Conservation (phyloP, 495 filamentous ascomycete species). For the Aspergillus bridgeri region DNA sequence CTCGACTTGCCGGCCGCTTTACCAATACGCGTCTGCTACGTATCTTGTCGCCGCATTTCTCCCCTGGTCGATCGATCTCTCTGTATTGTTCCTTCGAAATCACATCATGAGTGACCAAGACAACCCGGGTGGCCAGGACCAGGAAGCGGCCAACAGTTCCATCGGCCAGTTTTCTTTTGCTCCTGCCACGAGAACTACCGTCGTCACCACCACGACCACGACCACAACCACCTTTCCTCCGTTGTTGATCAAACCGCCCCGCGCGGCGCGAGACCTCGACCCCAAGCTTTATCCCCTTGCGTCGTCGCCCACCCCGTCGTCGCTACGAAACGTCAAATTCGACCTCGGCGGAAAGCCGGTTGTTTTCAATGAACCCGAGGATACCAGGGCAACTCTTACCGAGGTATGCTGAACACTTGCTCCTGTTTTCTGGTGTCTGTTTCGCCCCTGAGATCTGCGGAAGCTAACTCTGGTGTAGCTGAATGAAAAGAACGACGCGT, state of each 20-base stretch:
- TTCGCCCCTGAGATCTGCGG: not conserved
- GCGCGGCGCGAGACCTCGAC: constrained; percentile 71
- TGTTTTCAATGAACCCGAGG: constrained; percentile 64
- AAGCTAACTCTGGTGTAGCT: constrained; percentile 30
- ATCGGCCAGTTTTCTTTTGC: constrained; percentile 68
- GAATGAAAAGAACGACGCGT: constrained; percentile 45
- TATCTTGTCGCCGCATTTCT: constrained; percentile 6
- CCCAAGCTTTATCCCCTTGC: constrained; percentile 89
- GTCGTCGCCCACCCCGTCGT: constrained; percentile 69
- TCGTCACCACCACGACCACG: constrained; percentile 91
- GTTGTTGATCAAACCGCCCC: constrained; percentile 70
- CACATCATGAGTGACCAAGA: constrained; percentile 35
- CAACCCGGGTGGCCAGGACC: constrained; percentile 14
- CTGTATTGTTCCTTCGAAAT: constrained; percentile 18
- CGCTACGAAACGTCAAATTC: constrained; percentile 69
- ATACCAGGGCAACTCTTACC: constrained; percentile 49
- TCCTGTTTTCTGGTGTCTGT: not conserved
- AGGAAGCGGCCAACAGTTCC: constrained; percentile 26
- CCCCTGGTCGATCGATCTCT: constrained; percentile 10
- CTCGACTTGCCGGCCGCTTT: constrained; percentile 12
- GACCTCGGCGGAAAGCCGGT: constrained; percentile 63
- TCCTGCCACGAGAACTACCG: constrained; percentile 69
- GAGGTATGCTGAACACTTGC: constrained; percentile 44
- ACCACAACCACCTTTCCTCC: constrained; percentile 89
- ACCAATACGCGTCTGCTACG: constrained; percentile 21